phyloP scores from a whole-genome alignment of 2,329 filamentous ascomycete genomes.

The Claviceps paspali region DNA sequence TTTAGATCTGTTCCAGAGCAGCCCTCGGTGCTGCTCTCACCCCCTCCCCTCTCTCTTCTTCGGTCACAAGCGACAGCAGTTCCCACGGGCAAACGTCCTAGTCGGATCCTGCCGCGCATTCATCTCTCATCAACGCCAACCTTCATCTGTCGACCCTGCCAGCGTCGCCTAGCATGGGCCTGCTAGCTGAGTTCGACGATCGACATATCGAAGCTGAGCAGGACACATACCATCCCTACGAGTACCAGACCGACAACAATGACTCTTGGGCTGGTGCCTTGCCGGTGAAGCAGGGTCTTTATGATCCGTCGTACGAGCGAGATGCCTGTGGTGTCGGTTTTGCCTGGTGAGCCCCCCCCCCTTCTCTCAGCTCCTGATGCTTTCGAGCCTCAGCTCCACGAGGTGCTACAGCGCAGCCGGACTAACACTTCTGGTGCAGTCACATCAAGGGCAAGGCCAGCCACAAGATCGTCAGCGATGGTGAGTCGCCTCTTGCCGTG shows the following conservation, averaged over 20 bases:
- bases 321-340: conserved; percentile 99
- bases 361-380: too few species aligned
- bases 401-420: too few species aligned
- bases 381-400: too few species aligned
- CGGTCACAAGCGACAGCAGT: conserved; percentile 2
- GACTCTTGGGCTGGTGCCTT: conserved; percentile 84
- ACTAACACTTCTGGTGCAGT: conserved; percentile 28
- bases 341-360: conserved; percentile 63
- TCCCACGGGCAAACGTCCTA: conserved; percentile 3
- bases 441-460: conserved; percentile 95
- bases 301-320: conserved; percentile 91
- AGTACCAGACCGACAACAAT: conserved; percentile 79
- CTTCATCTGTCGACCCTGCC: conserved; percentile 2
- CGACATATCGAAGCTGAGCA: conserved; percentile 48
- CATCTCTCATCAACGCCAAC: not conserved
- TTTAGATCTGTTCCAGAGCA: conserved; percentile 11
- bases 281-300: conserved; percentile 95
- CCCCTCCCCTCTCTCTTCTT: too few species aligned
- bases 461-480: conserved; percentile 98
- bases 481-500: conserved; percentile 39
- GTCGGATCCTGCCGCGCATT: conserved; percentile 1
- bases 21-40: conserved; percentile 12
- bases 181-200: conserved; percentile 52
- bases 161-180: conserved; percentile 53
- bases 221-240: conserved; percentile 54